Base-by-base conservation (phyloP, 108 stramenopile species). In the Phaeodactylum tricornutum region DNA sequence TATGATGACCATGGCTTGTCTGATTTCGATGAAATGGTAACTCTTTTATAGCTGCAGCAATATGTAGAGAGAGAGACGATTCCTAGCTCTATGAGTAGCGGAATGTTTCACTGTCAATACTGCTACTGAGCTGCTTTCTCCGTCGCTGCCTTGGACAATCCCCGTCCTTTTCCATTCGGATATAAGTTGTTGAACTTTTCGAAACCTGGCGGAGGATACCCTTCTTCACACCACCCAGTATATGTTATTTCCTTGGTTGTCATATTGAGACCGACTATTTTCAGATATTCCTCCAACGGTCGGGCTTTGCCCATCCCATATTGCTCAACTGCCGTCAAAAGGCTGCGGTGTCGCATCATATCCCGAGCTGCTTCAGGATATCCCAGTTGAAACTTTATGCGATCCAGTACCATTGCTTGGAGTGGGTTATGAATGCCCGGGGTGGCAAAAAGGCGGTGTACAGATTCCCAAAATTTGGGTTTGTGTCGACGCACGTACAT, bases 391-490 rank as follows among this genome's bases (percentile, higher is more conserved):
- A 29, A 9, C 43, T 67, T 67, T 26, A 67, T 55, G 27, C 66
- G 51, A 1, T 55, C 32, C 1, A 67, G 21, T 1, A 67, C 33
- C 11, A 47, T 20, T 14, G 23, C 17, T 55, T 90, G 84, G 22
- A 90, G 42, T 16, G 81, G 77, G 29, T 84, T 90, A 38, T 81
- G 77, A 12, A 77, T 75, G 11, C 77, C 74, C 23, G 45, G 17
- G 20, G 17, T 20, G 20, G 6, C 19, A 41, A 46, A 46, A 4
- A 27, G 6, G 7, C 45, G 45, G 27, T 46, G n/a, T 20, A 85
- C 81, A 5, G 77, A 84, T 47, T 94, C 96, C 94, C 94, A 95
- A 55, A 93, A 97, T 57, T 97, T 95, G 14, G 96, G 96, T 50
- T 84, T 81, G 56, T 89, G 77, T 22, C 75, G 79, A 43, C 95